These are phyloP conservation scores for Amphichorda felina DNA, from an alignment of 2,329 filamentous ascomycete species.

Conservation along the genomic window DNA sequence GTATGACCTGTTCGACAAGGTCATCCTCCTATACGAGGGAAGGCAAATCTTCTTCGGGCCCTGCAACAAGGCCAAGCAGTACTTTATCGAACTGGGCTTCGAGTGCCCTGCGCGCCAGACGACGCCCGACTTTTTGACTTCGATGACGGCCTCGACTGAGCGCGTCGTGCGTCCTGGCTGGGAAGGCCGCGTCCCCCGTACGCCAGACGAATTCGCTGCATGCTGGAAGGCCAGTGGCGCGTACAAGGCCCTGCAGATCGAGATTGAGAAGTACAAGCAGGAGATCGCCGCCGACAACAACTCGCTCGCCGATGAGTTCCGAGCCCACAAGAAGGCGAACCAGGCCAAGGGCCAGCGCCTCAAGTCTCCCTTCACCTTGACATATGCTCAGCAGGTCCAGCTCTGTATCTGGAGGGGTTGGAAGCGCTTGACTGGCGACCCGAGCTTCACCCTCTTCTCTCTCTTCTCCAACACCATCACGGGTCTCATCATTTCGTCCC, in stretches of 20 bases:
- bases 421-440: constrained; percentile 25
- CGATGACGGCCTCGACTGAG: constrained; percentile 50
- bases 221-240: constrained; percentile 17
- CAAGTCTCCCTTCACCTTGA: constrained; percentile 36
- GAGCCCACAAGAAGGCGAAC: constrained; percentile 10
- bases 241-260: constrained; percentile 13
- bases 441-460: constrained; percentile 30
- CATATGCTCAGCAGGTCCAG: constrained; percentile 30
- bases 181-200: constrained; percentile 23
- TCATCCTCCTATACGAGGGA: constrained; percentile 44
- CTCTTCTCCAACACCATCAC: constrained; percentile 32
- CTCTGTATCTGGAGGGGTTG: constrained; percentile 28
- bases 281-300: constrained; percentile 5
- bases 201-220: constrained; percentile 21
- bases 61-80: constrained; percentile 45
- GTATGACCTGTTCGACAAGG: constrained; percentile 50
- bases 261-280: constrained; percentile 14
- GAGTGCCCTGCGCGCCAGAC: constrained; percentile 55
- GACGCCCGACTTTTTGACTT: constrained; percentile 61
- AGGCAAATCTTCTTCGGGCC: constrained; percentile 53
- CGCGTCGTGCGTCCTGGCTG: constrained; percentile 43
- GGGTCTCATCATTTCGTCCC: constrained; percentile 34
- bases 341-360: constrained; percentile 24
- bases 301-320: constrained; percentile 11
- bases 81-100: constrained; percentile 57